Percentiles rank a stretch among this genome's conserved stretches.
These are phyloP conservation scores for Wallemia ichthyophaga DNA, from an alignment of 1,284 basidiomycete species.

Conservation along the genomic window DNA sequence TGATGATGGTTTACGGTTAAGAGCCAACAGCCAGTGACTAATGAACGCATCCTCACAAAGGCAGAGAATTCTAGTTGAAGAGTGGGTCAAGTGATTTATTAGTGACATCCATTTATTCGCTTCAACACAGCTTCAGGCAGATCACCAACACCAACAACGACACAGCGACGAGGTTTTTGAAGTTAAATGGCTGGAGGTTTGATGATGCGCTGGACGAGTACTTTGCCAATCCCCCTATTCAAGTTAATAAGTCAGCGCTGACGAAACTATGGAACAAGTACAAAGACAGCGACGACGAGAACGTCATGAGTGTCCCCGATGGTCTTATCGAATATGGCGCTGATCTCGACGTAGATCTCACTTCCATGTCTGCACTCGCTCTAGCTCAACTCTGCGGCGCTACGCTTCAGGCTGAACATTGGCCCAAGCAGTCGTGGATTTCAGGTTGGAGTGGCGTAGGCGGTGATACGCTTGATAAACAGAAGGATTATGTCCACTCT, in stretches of 20 bases:
- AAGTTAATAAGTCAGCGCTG: slow-evolving; percentile 17
- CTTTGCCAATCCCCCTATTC: slow-evolving; percentile 20
- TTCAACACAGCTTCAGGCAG: neutral
- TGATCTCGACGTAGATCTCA: slow-evolving; percentile 34
- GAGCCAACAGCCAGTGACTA: too few relatives aligned
- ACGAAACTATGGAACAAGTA: slow-evolving; percentile 40
- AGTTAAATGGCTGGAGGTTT: slow-evolving; percentile 31
- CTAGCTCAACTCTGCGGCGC: slow-evolving; percentile 33
- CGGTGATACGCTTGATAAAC: slow-evolving; percentile 35
- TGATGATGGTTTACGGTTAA: too few relatives aligned
- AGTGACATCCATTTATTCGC: too few relatives aligned
- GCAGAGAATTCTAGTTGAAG: neutral
- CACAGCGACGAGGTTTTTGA: slow-evolving; percentile 18
- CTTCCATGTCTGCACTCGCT: slow-evolving; percentile 43
- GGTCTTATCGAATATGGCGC: slow-evolving; percentile 42
- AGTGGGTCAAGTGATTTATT: neutral
- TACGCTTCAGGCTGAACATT: slow-evolving; percentile 39
- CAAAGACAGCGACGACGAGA: slow-evolving; percentile 27
- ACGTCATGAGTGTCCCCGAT: slow-evolving; percentile 31
- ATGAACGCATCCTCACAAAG: neutral
- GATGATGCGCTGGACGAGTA: slow-evolving; percentile 47
- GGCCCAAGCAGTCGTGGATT: slow-evolving; percentile 41
- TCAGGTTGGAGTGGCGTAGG: slow-evolving; percentile 46
- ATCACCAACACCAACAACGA: neutral
- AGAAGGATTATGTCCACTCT: slow-evolving; percentile 28